Evolutionary conservation across 768 basidiomycete species (phyloP).

Genomic region (Candolleomyces eurysporus): DNA sequence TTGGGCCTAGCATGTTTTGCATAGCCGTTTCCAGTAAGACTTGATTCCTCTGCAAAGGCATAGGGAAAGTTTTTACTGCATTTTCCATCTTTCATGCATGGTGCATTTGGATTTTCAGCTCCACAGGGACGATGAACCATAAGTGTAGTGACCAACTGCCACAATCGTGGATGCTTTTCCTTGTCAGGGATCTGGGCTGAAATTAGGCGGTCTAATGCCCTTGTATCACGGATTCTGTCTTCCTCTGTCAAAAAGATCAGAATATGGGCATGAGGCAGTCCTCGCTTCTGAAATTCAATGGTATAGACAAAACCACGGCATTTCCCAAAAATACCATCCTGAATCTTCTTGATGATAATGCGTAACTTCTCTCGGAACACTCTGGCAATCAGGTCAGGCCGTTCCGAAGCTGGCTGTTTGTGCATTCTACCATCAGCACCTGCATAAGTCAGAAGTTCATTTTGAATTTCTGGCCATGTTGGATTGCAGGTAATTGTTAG

Average conservation of each 20-base stretch:
- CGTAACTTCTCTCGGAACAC: slow-evolving; percentile 45
- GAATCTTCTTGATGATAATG: slow-evolving; percentile 33
- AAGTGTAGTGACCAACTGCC: slow-evolving; percentile 32
- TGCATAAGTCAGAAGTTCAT: slow-evolving; percentile 37
- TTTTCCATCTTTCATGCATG: slow-evolving; percentile 38
- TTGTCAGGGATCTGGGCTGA: slow-evolving; percentile 43
- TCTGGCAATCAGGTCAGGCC: slow-evolving; percentile 44
- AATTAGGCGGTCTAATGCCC: slow-evolving; percentile 38
- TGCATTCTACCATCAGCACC: slow-evolving; percentile 32
- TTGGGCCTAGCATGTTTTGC: slow-evolving; percentile 32
- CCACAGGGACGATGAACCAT: slow-evolving; percentile 42
- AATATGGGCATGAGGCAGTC: slow-evolving; percentile 53
- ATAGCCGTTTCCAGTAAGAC: slow-evolving; percentile 39
- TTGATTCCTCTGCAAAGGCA: slow-evolving; percentile 29
- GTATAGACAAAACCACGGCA: slow-evolving; percentile 44
- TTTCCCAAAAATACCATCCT: slow-evolving; percentile 38
- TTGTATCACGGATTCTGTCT: slow-evolving; percentile 30
- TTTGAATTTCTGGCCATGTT: slow-evolving; percentile 41
- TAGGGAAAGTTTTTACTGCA: slow-evolving; percentile 34
- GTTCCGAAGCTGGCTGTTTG: too few relatives aligned
- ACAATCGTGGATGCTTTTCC: slow-evolving; percentile 33
- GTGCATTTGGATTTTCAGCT: slow-evolving; percentile 21
- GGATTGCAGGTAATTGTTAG: slow-evolving; percentile 50
- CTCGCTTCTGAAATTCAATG: slow-evolving; percentile 58
- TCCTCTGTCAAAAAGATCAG: slow-evolving; percentile 37